Evolutionary conservation across 495 filamentous ascomycete genomes (phyloP).

Genomic region (Aspergillus egyptiacus): DNA sequence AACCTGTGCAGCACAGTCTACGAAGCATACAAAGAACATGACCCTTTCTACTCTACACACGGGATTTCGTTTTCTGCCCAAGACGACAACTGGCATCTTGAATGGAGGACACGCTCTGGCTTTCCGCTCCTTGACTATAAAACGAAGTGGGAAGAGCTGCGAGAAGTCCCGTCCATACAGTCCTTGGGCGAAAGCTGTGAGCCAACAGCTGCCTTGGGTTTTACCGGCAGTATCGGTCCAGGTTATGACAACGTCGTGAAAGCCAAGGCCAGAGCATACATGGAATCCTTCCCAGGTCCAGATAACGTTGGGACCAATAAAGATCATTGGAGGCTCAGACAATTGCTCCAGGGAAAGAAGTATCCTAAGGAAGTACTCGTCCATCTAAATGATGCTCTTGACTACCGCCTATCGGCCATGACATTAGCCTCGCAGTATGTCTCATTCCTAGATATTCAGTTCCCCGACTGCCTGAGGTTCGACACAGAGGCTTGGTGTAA

Average conservation of each 20-base stretch:
- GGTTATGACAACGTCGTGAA: neutral
- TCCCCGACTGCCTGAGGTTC: neutral
- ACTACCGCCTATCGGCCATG: slow-evolving; percentile 1
- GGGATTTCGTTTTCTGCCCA: neutral
- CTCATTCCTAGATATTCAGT: neutral
- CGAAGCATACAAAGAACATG: neutral
- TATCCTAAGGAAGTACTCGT: neutral
- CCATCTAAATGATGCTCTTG: neutral
- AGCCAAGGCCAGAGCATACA: neutral
- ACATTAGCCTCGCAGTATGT: slow-evolving; percentile 1
- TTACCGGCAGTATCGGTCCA: neutral
- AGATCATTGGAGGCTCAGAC: neutral
- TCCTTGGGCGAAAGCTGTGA: neutral
- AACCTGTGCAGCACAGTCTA: neutral
- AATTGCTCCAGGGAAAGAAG: neutral
- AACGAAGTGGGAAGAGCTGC: neutral
- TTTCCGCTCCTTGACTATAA: neutral
- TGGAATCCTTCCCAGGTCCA: neutral
- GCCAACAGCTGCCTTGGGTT: neutral
- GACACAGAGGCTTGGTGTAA: neutral
- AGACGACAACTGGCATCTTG: neutral
- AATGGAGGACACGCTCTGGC: neutral
- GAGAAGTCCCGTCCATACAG: neutral
- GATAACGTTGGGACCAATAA: neutral
- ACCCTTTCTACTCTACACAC: neutral